Conservation (phyloP, 768 basidiomycete species). For the Porphyrellus cyaneotinctus region DNA sequence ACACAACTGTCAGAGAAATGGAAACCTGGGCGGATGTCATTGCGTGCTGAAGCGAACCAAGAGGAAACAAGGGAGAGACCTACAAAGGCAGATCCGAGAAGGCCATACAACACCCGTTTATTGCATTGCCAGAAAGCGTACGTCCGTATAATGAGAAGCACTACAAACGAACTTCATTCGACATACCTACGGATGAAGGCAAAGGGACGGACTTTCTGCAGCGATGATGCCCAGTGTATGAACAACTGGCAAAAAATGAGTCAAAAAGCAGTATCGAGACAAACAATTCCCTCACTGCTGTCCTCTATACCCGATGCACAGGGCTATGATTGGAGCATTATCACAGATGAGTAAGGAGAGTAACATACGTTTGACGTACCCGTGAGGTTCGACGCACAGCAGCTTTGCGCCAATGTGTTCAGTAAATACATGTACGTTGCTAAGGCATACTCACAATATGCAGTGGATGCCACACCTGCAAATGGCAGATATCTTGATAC, state of each 20-base stretch:
- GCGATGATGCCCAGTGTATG: slow-evolving; percentile 3
- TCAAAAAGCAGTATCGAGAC: too few relatives aligned
- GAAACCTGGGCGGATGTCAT: too few relatives aligned
- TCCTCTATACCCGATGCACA: slow-evolving; percentile 2
- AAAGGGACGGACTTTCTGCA: slow-evolving; percentile 4
- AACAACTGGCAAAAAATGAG: slow-evolving; percentile 7
- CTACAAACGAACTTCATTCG: neutral
- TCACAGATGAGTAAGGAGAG: neutral
- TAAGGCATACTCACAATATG: slow-evolving; percentile 6
- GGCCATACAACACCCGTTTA: slow-evolving; percentile 10
- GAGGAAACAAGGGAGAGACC: too few relatives aligned
- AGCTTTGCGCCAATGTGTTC: neutral
- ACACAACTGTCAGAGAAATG: too few relatives aligned
- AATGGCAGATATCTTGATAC: slow-evolving; percentile 22
- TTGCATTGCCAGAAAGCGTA: neutral
- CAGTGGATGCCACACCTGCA: slow-evolving; percentile 6
- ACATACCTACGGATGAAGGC: too few relatives aligned
- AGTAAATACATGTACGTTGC: too few relatives aligned
- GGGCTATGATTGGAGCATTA: neutral
- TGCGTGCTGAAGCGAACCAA: too few relatives aligned
- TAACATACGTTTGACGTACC: neutral
- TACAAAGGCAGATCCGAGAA: slow-evolving; percentile 7
- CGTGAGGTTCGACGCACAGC: slow-evolving; percentile 3
- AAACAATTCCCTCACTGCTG: slow-evolving; percentile 1
- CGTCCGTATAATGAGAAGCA: too few relatives aligned